Base-by-base conservation (phyloP, 495 filamentous ascomycete genomes). In the Penicillium lividum region DNA sequence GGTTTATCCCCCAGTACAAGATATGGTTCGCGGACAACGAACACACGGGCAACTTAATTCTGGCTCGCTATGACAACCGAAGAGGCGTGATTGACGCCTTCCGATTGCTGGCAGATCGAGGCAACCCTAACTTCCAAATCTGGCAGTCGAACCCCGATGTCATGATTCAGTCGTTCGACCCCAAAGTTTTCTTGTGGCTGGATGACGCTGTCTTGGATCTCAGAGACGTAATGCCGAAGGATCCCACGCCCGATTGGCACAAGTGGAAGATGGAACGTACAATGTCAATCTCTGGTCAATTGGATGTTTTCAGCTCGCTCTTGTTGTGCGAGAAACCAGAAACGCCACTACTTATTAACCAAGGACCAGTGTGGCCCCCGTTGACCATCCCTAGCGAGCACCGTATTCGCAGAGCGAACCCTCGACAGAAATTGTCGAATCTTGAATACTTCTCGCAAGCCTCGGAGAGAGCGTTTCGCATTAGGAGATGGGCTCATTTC, bases 21-120 rank as follows among this genome's bases (percentile, higher is more conserved):
- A 71, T 98, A 42, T 98, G 93, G 93, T 92, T 95, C 64, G 82
- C 84, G 33, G 92, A 97, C 71, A 79, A 69, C 28, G 79, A 83
- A n/a, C 71, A 79, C 38, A 79, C 71, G n/a, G 92, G 92, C 0
- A 86, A 85, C 51, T 66, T 97, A 34, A 79, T 95, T 22, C 67
- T 96, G 18, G 77, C 83, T 29, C 85, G 87, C 0, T 97, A 92
- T 64, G 84, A 95, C 68, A 76, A 84, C 18, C 77, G 82, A 16
- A 75, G 82, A 13, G 89, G 87, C 10, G 85, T 86, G 57, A 95
- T 98, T 55, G 90, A 93, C 67, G 90, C 83, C 30, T 91, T 92
- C 71, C 83, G 85, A n/a, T 72, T 97, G 0, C 73, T 92, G 7
- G 90, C 89, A 15, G 77, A 85, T 47, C 78, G 84, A 27, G 70